Evolutionary conservation across 495 filamentous ascomycete species (phyloP), one percentile per base, ranked within the genome.

Genomic region (Daldinia decipiens): DNA sequence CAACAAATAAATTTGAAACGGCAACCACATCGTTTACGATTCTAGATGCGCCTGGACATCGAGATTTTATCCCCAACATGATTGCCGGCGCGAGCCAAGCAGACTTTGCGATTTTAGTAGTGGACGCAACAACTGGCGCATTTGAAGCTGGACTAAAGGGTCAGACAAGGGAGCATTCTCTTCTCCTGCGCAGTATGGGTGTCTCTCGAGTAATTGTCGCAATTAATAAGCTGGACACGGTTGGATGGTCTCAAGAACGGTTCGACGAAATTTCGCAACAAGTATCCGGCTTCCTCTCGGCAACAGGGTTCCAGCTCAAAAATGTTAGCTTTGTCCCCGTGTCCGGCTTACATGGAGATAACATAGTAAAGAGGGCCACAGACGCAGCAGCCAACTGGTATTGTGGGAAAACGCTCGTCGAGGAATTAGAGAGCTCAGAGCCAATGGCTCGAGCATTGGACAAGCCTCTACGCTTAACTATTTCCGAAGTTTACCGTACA

Each of bases 1-100:
- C 96, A 39, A 94, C 89, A 26, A 94, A 95, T 80, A 88, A 92
- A 67, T 99, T 99, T 77, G 91, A 95, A 77, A 99, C 95, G 0
- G 88, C 91, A 4, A 90, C 84, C 15, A 93, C 93, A 0, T 85
- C 84, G 15, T 99, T 98, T 76, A 98, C 95, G 8, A 98, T 99
- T 53, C 85, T 99, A 3, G 95, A 99, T 79, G 93, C 95, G 1
- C 95, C 95, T 2, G 95, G 95, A 0, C 95, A 99, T 79, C 85
- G 88, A 70, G 96, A 99, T 73, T 99, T 98, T 77, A 92, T 98
- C 43, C 95, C 95, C 2, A 98, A 97, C 78, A 99, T 99, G 95
- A 98, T 99, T 75, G 96, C 94, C 3, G 95, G 95, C 0, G 94
- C 94, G 26, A 93, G 91, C 43, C 95, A 98, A 79, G 95, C 95